A percentile compares a stretch with the other conserved stretches of the same genome.
Conservation (phyloP, 345 rosid genomes). For the Rhodamnia argentea region DNA sequence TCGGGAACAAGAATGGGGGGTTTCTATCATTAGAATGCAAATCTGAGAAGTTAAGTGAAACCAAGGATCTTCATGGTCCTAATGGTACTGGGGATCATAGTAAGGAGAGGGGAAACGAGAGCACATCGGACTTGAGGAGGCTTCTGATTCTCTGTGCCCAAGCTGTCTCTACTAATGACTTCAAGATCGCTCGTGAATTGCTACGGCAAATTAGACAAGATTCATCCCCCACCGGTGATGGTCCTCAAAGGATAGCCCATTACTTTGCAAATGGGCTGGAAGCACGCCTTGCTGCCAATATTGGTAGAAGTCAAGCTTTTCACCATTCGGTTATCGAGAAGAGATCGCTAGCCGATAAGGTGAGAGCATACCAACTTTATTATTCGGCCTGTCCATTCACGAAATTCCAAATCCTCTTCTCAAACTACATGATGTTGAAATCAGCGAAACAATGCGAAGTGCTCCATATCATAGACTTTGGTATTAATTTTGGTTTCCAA, state of each 20-base stretch:
- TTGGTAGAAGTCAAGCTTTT: not conserved
- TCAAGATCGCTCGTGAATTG: conserved; percentile 18
- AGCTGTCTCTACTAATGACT: conserved; percentile 20
- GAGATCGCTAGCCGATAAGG: conserved; percentile 10
- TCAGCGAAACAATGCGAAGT: conserved; percentile 7
- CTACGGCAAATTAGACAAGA: conserved; percentile 29
- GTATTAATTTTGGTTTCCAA: conserved; percentile 26
- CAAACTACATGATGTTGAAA: conserved; percentile 6
- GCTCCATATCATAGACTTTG: conserved; percentile 35
- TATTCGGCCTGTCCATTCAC: conserved; percentile 16
- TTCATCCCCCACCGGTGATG: conserved; percentile 27
- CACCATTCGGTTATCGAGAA: not conserved
- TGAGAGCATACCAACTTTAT: conserved; percentile 18
- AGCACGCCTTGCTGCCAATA: conserved; percentile 17
- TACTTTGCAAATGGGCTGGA: conserved; percentile 44
- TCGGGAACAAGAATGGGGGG: conserved; percentile 1
- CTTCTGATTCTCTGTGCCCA: conserved; percentile 39
- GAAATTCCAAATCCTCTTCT: conserved; percentile 10
- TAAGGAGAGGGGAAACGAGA: conserved; percentile 6
- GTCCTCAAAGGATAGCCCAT: conserved; percentile 38
- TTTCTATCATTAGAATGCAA: not conserved
- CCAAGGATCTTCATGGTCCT: conserved; percentile 3
- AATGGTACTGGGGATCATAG: conserved; percentile 6
- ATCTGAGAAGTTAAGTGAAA: conserved; percentile 1
- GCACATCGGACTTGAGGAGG: conserved; percentile 32